Conservation (phyloP, 1,139 yeast genomes). For the Geotrichum cucujoidarum region DNA sequence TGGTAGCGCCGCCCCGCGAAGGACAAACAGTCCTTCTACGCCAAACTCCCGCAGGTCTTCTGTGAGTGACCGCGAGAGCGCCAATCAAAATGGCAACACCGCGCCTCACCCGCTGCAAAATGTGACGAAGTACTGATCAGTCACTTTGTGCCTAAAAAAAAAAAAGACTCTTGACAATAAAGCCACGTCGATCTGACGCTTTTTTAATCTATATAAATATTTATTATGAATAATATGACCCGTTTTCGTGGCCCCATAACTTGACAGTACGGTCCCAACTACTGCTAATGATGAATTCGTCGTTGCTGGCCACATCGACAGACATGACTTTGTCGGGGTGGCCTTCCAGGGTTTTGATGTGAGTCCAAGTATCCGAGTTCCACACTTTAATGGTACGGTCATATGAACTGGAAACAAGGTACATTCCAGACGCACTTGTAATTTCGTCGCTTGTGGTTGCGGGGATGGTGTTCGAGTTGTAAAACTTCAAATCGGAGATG, state of each 20-base stretch:
- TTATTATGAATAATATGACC: slow-evolving; percentile 4
- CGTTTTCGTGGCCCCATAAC: slow-evolving; percentile 26
- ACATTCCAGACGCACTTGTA: slow-evolving; percentile 41
- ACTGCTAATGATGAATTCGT: slow-evolving; percentile 49
- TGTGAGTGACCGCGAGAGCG: slow-evolving; percentile 1
- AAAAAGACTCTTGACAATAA: too few species aligned
- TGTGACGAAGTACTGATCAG: slow-evolving; percentile 11
- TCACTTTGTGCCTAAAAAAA: too few species aligned
- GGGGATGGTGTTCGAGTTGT: slow-evolving; percentile 27
- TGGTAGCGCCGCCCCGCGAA: slow-evolving; percentile 29
- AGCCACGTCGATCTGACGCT: background rate
- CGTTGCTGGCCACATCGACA: slow-evolving; percentile 51
- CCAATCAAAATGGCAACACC: background rate
- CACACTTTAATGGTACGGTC: slow-evolving; percentile 61
- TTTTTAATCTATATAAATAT: background rate
- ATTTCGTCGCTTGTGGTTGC: slow-evolving; percentile 27
- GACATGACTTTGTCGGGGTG: slow-evolving; percentile 70
- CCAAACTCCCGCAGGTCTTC: slow-evolving; percentile 5
- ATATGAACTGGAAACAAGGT: slow-evolving; percentile 60
- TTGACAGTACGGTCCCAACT: slow-evolving; percentile 73
- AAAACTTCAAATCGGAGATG: slow-evolving; percentile 63
- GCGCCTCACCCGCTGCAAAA: slow-evolving; percentile 15
- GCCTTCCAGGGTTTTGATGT: slow-evolving; percentile 49
- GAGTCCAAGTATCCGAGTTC: slow-evolving; percentile 71
- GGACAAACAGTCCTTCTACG: background rate